Evolutionary conservation across 306 rosid genomes (phyloP).

Genomic region (Senna tora): DNA sequence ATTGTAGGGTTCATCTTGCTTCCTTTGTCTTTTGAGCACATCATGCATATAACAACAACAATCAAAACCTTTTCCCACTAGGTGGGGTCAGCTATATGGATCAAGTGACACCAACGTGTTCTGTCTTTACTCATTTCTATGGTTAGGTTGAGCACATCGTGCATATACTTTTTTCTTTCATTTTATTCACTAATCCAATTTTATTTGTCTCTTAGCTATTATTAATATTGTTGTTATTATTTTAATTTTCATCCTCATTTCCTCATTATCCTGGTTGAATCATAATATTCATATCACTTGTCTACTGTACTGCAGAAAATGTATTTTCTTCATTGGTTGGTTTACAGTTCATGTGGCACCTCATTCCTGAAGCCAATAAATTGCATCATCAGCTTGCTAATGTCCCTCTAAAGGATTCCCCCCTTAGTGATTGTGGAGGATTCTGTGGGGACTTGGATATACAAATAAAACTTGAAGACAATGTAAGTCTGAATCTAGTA

Average conservation of each 20-base stretch:
- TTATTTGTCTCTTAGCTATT: slow-evolving; percentile 14
- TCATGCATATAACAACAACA: too few species aligned
- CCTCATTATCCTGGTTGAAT: slow-evolving; percentile 28
- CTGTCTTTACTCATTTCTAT: too few species aligned
- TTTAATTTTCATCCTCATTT: slow-evolving; percentile 2
- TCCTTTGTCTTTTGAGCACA: slow-evolving; percentile 13
- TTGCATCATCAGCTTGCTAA: slow-evolving; percentile 75
- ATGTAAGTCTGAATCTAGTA: slow-evolving; percentile 59
- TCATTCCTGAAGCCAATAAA: slow-evolving; percentile 59
- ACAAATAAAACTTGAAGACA: slow-evolving; percentile 87
- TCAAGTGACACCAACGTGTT: too few species aligned
- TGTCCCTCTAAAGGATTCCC: slow-evolving; percentile 89
- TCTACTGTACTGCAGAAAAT: slow-evolving; percentile 69
- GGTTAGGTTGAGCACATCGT: too few species aligned
- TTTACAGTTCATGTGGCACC: slow-evolving; percentile 85
- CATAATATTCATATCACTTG: slow-evolving; percentile 30
- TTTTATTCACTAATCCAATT: background rate
- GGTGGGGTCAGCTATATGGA: too few species aligned
- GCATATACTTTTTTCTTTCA: slow-evolving; percentile 1
- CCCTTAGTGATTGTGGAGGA: slow-evolving; percentile 92
- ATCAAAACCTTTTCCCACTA: too few species aligned
- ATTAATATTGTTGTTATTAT: too few species aligned
- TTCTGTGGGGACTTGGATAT: slow-evolving; percentile 85
- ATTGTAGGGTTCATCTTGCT: slow-evolving; percentile 5
- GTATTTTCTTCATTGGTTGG: slow-evolving; percentile 95